A percentile compares a stretch with the other conserved stretches of the same genome.
These are phyloP conservation scores for Carex kokanica DNA, from an alignment of 176 grass and related monocot genomes.

Conservation along the genomic window DNA sequence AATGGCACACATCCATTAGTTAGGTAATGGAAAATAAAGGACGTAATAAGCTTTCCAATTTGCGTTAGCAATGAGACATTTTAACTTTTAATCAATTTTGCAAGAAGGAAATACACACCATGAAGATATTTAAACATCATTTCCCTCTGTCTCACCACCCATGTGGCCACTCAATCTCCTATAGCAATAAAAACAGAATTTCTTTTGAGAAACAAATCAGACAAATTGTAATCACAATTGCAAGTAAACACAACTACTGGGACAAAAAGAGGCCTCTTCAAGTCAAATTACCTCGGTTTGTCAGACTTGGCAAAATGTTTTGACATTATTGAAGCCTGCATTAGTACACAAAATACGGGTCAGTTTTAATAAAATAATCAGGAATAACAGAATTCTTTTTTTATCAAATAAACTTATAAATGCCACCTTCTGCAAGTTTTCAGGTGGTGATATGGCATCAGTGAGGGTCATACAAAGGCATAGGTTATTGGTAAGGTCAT, in stretches of 20 bases:
- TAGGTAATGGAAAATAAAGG: not conserved
- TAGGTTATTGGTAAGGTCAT: not conserved
- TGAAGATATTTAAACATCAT: not conserved
- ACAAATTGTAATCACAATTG: not conserved
- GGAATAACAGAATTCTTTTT: not conserved
- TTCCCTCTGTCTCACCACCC: slow-evolving; percentile 33
- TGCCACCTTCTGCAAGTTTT: not conserved
- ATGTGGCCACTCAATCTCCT: slow-evolving; percentile 42
- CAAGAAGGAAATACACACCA: slow-evolving; percentile 10
- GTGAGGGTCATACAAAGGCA: not conserved
- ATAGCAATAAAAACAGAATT: slow-evolving; percentile 2
- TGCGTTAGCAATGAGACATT: not conserved
- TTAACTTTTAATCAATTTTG: not conserved
- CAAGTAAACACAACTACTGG: slow-evolving; percentile 23
- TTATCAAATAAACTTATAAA: not conserved
- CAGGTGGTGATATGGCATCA: not conserved
- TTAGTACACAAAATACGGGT: slow-evolving; percentile 15
- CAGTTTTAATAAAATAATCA: slow-evolving; percentile 12
- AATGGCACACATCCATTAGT: not conserved
- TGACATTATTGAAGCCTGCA: slow-evolving; percentile 96
- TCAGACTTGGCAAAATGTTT: slow-evolving; percentile 86
- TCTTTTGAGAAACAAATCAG: not conserved
- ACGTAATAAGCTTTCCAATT: not conserved
- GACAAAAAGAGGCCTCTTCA: not conserved
- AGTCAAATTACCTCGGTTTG: slow-evolving; percentile 73